Base-by-base conservation (phyloP, 164 flowering plant genomes). In the Magnolia changhungtana region DNA sequence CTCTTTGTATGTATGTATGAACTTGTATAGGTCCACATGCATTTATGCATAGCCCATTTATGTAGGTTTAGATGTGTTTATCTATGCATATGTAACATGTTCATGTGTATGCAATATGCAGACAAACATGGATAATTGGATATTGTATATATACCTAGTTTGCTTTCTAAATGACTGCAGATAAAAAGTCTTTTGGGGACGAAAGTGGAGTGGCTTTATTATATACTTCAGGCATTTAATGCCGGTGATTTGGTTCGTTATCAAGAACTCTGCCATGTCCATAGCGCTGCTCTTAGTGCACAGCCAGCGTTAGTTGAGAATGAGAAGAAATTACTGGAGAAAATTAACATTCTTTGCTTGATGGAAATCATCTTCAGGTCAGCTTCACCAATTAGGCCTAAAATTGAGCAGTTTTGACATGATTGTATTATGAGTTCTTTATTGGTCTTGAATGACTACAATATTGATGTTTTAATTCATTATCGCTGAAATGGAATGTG, bases 301-400 rank as follows among this genome's bases (percentile, higher is more conserved):
- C 98, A 96, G 76, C 99, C 97, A 69, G 99, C 96, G 61, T 81
- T 96, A 72, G 94, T 94, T 65, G 85, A 90, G 76, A 92, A 96
- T 80, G 94, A 94, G 85, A 87, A 86, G 77, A 96, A 94, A 84
- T 90, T 96, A n/a, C 75, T 91, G 71, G 98, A 96, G 69, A 96
- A 94, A 82, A 92, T 96, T 27, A 90, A 90, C 83, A 91, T 96
- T 79, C 97, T 94, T 45, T 96, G 98, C 85, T 81, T 96, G 83
- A 94, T 94, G 97, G 99, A 96, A 79, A 96, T 94, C 59, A 96
- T 96, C 72, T 94, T 92, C 86, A 96, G 97, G 99, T 90, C n/a
- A 63, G 63, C n/a, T 24, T 14, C 45, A 29, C 18, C 31, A 13
- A 13, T 55, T 16, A 29, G 71, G n/a, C 10, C 50, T 16, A 13